These are phyloP conservation scores for Ceratorhiza oryzae-sativae DNA, from an alignment of 1,284 basidiomycete genomes.

Conservation along the genomic window DNA sequence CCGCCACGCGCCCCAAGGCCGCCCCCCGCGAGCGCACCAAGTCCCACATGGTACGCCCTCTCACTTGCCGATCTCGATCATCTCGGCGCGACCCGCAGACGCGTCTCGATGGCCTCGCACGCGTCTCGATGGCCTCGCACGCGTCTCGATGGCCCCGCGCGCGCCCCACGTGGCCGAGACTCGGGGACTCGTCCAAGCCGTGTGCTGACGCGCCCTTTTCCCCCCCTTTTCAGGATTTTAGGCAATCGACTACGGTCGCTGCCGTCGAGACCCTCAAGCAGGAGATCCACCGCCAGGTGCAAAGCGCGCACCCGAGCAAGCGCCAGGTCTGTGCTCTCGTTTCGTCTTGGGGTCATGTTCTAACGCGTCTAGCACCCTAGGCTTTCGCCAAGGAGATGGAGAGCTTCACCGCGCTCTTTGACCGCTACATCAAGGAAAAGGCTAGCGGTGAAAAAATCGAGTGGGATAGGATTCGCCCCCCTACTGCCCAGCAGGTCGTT, in stretches of 20 bases:
- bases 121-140: slow-evolving; percentile 34
- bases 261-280: too few species aligned
- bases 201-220: slow-evolving; percentile 23
- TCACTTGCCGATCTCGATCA: slow-evolving; percentile 10
- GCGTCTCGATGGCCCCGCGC: slow-evolving; percentile 33
- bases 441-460: slow-evolving; percentile 96
- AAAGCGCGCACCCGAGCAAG: slow-evolving; percentile 90
- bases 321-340: slow-evolving; percentile 71
- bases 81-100: slow-evolving; percentile 25
- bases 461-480: slow-evolving; percentile 98
- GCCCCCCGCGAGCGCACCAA: slow-evolving; percentile 52
- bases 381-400: slow-evolving; percentile 99
- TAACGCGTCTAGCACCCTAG: slow-evolving; percentile 56
- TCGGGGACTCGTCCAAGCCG: not conserved
- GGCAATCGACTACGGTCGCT: slow-evolving; percentile 97
- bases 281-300: slow-evolving; percentile 99
- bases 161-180: not conserved
- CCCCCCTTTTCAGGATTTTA: slow-evolving; percentile 70
- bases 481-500: slow-evolving; percentile 90
- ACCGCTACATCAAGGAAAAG: slow-evolving; percentile 94
- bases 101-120: slow-evolving; percentile 27
- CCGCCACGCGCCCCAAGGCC: slow-evolving; percentile 44
- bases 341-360: not conserved
- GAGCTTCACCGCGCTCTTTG: slow-evolving; percentile 98
- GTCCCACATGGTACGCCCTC: slow-evolving; percentile 53